Base-by-base conservation (phyloP, 1,284 basidiomycete species). In the Bondarzewia mesenterica region DNA sequence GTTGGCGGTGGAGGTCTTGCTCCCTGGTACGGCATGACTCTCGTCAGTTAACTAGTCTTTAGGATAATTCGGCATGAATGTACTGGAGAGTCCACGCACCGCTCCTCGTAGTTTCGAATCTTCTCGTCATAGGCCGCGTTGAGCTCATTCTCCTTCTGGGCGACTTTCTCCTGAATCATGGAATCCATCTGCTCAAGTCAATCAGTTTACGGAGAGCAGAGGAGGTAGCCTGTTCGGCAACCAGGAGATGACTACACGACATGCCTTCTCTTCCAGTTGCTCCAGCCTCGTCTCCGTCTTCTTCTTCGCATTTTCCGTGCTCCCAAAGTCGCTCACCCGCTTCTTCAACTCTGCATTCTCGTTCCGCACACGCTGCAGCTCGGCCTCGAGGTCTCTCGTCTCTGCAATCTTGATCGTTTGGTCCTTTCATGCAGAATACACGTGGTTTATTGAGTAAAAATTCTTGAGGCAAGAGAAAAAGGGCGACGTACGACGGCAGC, bases 101-200 rank as follows among this genome's bases (percentile, higher is more conserved):
- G 77, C 60, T 96, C 93, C 63, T 94, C 90, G 57, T 95, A 95
- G 64, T 98, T 98, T 49, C 89, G 77, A 63, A 98, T 77, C 57
- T 87, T 85, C 70, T 99, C 95, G 58, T 98, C 94, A 58, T 96
- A 97, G 5, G 90, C 93, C 16, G 95, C 95, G 55, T 94, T 91
- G 10, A 97, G 73, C 67, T 97, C 94, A 50, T 91, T 93, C 71
- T 96, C 92, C 66, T 96, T 94, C 63, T 91, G 88, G 0, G 74
- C 72, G 15, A 95, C 85, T 57, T 85, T 83, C 57, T 95, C 91
- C 52, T 81, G 76, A 48, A 97, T 88, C 66, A 91, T 71, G 37
- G 87, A 82, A 26, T 97, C 93, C 89, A 97, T 95, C 85, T 92
- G 55, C 21, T 37, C 12, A 29, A 21, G n/a, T n/a, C n/a, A 45